Percentiles rank a stretch among this genome's conserved stretches.
These are phyloP conservation scores for Aspergillus aculeatinus DNA, from an alignment of 2,329 filamentous ascomycete species.

Conservation along the genomic window DNA sequence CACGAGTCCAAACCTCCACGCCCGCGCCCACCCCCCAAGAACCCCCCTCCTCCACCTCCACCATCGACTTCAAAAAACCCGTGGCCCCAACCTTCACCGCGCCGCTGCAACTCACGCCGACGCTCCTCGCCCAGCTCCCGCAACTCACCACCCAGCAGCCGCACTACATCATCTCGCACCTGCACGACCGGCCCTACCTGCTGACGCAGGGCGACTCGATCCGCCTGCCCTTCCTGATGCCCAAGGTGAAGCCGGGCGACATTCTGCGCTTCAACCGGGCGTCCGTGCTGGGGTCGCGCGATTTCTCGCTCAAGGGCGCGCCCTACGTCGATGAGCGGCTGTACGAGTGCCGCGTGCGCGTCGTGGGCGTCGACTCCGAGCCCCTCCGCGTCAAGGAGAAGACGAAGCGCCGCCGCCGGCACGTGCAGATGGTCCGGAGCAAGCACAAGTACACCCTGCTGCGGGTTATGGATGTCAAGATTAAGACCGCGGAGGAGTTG, in stretches of 20 bases:
- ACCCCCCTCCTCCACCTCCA: conserved; percentile 14
- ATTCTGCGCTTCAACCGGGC: conserved; percentile 85
- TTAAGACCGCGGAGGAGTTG: conserved; percentile 59
- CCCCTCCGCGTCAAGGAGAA: conserved; percentile 75
- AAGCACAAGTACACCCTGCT: conserved; percentile 90
- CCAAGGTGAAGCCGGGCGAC: conserved; percentile 74
- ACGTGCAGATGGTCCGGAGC: conserved; percentile 73
- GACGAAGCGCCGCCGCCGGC: conserved; percentile 71
- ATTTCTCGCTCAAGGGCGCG: conserved; percentile 81
- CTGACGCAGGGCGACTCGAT: conserved; percentile 66
- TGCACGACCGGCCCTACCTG: conserved; percentile 52
- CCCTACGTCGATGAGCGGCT: conserved; percentile 81
- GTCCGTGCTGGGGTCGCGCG: conserved; percentile 75
- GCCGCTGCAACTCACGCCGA: conserved; percentile 43
- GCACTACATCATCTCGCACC: conserved; percentile 49
- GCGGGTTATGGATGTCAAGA: conserved; percentile 75
- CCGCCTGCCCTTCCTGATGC: conserved; percentile 77
- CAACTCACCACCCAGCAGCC: conserved; percentile 45
- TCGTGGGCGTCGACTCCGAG: conserved; percentile 80
- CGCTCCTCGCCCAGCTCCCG: conserved; percentile 45
- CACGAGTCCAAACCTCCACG: conserved; percentile 27
- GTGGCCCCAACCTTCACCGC: conserved; percentile 38
- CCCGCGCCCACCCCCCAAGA: conserved; percentile 11
- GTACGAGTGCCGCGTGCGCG: conserved; percentile 80
- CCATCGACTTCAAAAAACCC: conserved; percentile 36